Percentiles rank a stretch among this genome's conserved stretches.
Conservation (phyloP, 257 asterid genomes). For the Nyctanthes arbortristis region DNA sequence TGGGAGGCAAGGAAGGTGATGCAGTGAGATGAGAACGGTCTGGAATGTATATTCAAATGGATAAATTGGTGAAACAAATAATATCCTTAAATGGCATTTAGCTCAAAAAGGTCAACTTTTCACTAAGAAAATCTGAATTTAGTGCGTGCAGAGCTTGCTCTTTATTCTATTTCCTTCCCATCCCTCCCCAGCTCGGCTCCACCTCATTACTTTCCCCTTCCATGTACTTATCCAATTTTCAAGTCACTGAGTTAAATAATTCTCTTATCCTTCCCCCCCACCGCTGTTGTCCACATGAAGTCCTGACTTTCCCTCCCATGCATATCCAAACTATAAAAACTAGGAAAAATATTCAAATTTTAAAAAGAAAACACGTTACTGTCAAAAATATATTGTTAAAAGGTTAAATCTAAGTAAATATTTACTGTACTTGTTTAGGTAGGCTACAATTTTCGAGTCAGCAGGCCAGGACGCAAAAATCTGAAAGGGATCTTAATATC, state of each 20-base stretch:
- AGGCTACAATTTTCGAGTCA: slow-evolving; percentile 16
- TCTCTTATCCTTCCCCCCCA: no score
- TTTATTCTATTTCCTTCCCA: neutral
- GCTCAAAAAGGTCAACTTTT: neutral
- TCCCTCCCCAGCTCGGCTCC: neutral
- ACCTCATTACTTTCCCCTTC: neutral
- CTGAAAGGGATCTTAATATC: slow-evolving; percentile 15
- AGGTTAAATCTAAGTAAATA: no score
- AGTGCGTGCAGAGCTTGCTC: neutral
- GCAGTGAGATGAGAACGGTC: no score
- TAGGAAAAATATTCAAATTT: neutral
- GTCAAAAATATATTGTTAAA: neutral
- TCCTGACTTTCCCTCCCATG: no score
- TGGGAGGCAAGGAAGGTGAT: no score
- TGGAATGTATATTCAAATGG: no score
- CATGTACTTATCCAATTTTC: neutral
- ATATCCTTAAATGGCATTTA: no score
- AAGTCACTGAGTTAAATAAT: no score
- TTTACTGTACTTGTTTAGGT: slow-evolving; percentile 7
- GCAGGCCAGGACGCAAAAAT: slow-evolving; percentile 7
- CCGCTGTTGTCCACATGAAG: no score
- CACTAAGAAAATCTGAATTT: neutral
- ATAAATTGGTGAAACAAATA: no score
- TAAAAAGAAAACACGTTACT: slow-evolving; percentile 2
- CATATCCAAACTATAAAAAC: neutral